Evolutionary conservation across 1,284 basidiomycete species (phyloP).

Genomic region (Bothia castanella): DNA sequence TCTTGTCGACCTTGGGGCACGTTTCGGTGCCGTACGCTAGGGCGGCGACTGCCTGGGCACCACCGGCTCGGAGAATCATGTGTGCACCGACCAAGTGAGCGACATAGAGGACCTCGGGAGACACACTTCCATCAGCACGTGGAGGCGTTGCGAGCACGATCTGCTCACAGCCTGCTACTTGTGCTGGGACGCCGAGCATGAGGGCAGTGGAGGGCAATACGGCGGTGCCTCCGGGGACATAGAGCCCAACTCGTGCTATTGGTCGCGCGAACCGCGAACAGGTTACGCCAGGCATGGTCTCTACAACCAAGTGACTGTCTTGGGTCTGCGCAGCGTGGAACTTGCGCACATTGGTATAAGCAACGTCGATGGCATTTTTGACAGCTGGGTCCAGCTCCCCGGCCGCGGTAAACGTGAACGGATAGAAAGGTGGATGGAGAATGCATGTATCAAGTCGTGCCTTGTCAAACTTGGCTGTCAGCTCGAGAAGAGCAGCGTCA

Average conservation of each 20-base stretch:
- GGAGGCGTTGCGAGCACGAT: slow-evolving; percentile 96
- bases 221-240: slow-evolving; percentile 97
- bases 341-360: slow-evolving; percentile 88
- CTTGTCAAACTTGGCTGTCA: slow-evolving; percentile 94
- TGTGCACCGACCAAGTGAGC: slow-evolving; percentile 85
- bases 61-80: slow-evolving; percentile 89
- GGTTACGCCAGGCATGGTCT: slow-evolving; percentile 97
- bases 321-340: slow-evolving; percentile 88
- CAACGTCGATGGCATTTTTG: slow-evolving; percentile 83
- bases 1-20: slow-evolving; percentile 99
- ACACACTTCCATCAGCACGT: slow-evolving; percentile 83
- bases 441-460: slow-evolving; percentile 61
- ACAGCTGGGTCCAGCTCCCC: slow-evolving; percentile 64
- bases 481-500: slow-evolving; percentile 82
- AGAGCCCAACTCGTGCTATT: slow-evolving; percentile 93
- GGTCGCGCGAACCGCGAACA: slow-evolving; percentile 93
- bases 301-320: slow-evolving; percentile 72
- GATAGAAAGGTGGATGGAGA: slow-evolving; percentile 67
- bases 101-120: slow-evolving; percentile 94
- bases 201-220: slow-evolving; percentile 95
- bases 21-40: slow-evolving; percentile 95
- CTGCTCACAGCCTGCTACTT: slow-evolving; percentile 92
- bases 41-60: slow-evolving; percentile 96
- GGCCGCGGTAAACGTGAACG: slow-evolving; percentile 49
- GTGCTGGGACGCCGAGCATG: slow-evolving; percentile 97